Conservation (phyloP, 78 protist species). For the Dictyostelium firmibasis region DNA sequence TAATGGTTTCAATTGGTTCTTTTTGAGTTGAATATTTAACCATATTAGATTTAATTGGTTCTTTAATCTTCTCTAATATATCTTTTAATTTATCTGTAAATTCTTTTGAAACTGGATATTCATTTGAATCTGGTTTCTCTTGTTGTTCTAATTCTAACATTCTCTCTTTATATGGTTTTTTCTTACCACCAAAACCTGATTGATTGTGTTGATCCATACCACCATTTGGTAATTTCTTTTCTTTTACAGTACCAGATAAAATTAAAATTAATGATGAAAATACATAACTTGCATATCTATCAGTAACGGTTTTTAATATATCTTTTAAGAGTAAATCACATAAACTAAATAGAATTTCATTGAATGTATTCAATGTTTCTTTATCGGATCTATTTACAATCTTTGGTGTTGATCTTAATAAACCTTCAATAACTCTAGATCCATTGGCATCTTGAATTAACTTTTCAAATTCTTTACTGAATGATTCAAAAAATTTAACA, state of each 20-base stretch:
- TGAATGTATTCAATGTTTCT: neutral
- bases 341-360: neutral
- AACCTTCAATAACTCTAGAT: slow-evolving; percentile 36
- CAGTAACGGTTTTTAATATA: neutral
- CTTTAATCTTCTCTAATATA: neutral
- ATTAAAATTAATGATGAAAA: slow-evolving; percentile 8
- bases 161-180: neutral
- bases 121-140: neutral
- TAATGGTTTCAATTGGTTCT: slow-evolving; percentile 9
- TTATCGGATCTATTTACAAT: neutral
- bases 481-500: neutral
- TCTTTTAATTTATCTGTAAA: neutral
- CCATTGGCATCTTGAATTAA: slow-evolving; percentile 7
- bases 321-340: slow-evolving; percentile 10
- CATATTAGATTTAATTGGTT: neutral
- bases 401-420: slow-evolving; percentile 18
- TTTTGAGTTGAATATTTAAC: neutral
- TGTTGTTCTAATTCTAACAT: neutral
- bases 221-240: slow-evolving; percentile 1
- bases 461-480: neutral
- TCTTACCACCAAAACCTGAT: neutral
- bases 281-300: slow-evolving; percentile 39
- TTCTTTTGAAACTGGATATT: slow-evolving; percentile 3
- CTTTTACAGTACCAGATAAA: neutral
- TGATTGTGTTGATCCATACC: neutral